A percentile compares a stretch with the other conserved stretches of the same genome.
phyloP scores from a whole-genome alignment of 2,329 filamentous ascomycete species.

The Penicillium sp. region DNA sequence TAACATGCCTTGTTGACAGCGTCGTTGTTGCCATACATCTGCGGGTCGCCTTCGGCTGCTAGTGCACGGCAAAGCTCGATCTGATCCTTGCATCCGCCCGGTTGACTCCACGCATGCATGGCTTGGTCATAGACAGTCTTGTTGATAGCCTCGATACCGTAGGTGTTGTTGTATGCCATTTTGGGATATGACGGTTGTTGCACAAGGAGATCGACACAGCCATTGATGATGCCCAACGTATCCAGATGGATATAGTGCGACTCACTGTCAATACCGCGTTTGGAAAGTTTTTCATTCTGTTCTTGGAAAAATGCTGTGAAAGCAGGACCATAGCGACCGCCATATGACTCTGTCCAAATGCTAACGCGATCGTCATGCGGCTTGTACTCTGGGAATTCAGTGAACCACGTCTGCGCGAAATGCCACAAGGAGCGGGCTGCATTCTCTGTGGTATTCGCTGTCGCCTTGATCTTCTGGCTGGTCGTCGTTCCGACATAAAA shows the following conservation, averaged over 20 bases:
- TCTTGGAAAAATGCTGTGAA: conserved; percentile 39
- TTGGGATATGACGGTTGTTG: conserved; percentile 47
- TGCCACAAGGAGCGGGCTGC: conserved; percentile 54
- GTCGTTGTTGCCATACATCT: conserved; percentile 43
- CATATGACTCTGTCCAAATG: conserved; percentile 45
- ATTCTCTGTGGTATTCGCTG: conserved; percentile 49
- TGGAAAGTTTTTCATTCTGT: conserved; percentile 39
- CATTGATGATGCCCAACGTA: conserved; percentile 53
- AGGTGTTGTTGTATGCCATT: conserved; percentile 55
- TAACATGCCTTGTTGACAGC: conserved; percentile 45
- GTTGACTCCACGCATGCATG: conserved; percentile 41
- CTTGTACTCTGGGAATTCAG: conserved; percentile 58
- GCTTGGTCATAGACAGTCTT: conserved; percentile 44
- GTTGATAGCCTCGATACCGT: conserved; percentile 50
- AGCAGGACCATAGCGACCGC: conserved; percentile 42
- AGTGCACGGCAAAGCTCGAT: conserved; percentile 48
- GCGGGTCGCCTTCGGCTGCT: conserved; percentile 46
- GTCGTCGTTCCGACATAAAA: conserved; percentile 50
- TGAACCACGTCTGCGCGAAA: conserved; percentile 57
- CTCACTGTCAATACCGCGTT: conserved; percentile 24
- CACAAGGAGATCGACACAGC: conserved; percentile 49
- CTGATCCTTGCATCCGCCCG: conserved; percentile 51
- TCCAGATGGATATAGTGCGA: conserved; percentile 43
- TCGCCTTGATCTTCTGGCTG: conserved; percentile 40
- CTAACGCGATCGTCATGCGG: conserved; percentile 49